Evolutionary conservation across 2,329 filamentous ascomycete genomes (phyloP).

Genomic region (Alternaria hordeiaustralica): DNA sequence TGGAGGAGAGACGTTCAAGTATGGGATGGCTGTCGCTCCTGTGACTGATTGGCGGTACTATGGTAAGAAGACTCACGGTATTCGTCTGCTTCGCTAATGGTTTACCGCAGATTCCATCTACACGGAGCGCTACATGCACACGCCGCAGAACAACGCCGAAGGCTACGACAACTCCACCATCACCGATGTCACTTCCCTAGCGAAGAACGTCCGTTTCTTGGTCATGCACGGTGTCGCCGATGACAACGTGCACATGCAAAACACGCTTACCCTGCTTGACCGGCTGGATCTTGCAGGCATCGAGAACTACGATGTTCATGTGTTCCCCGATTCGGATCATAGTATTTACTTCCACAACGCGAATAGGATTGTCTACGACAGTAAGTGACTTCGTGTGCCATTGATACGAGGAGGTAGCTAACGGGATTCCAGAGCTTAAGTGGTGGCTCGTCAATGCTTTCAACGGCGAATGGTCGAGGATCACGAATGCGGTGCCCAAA

Average conservation of each 20-base stretch:
- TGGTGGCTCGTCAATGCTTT: constrained; percentile 98
- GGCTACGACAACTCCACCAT: constrained; percentile 82
- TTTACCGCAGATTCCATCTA: constrained; percentile 74
- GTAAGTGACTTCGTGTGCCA: constrained; percentile 61
- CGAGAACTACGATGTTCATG: constrained; percentile 94
- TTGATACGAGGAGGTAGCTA: not conserved
- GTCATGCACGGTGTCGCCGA: constrained; percentile 97
- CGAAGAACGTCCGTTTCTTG: constrained; percentile 82
- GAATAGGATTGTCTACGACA: constrained; percentile 89
- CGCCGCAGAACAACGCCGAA: constrained; percentile 76
- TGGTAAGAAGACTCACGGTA: constrained; percentile 48
- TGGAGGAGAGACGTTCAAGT: constrained; percentile 86
- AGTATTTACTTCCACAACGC: constrained; percentile 94
- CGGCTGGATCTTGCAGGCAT: constrained; percentile 80
- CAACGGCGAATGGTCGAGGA: constrained; percentile 88
- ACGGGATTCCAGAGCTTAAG: constrained; percentile 65
- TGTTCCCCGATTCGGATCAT: constrained; percentile 96
- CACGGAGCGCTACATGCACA: constrained; percentile 97
- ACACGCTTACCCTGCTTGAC: constrained; percentile 86
- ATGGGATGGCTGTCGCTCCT: constrained; percentile 97
- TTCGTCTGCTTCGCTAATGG: not conserved
- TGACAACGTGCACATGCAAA: constrained; percentile 98
- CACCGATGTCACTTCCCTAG: constrained; percentile 74
- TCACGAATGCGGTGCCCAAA: constrained; percentile 59
- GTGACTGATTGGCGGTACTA: constrained; percentile 99